phyloP scores from a whole-genome alignment of 768 basidiomycete species.

The Phlegmacium glaucopus region DNA sequence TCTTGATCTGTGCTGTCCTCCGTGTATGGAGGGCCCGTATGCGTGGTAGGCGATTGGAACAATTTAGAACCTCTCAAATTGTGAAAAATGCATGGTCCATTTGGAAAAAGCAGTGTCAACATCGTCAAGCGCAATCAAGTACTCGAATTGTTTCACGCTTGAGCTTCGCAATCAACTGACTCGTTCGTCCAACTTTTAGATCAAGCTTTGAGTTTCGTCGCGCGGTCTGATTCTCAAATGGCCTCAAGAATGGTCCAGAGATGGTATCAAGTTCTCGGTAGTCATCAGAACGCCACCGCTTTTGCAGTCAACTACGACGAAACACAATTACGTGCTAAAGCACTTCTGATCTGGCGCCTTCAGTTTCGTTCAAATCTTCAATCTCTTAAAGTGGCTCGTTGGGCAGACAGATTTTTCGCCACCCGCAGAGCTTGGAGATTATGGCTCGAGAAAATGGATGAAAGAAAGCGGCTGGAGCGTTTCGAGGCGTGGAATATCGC shows the following conservation, averaged over 20 bases:
- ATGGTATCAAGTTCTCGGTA: slow-evolving; percentile 20
- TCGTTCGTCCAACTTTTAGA: slow-evolving; percentile 7
- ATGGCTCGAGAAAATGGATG: slow-evolving; percentile 21
- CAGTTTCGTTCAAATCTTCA: slow-evolving; percentile 17
- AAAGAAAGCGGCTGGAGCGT: slow-evolving; percentile 19
- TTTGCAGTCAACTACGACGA: slow-evolving; percentile 21
- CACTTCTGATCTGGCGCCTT: slow-evolving; percentile 21
- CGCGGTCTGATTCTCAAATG: slow-evolving; percentile 14
- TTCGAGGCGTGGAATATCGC: slow-evolving; percentile 17
- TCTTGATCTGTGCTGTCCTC: slow-evolving; percentile 21
- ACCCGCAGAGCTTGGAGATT: slow-evolving; percentile 20
- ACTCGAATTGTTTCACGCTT: not conserved
- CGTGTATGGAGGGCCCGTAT: slow-evolving; percentile 27
- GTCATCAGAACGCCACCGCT: slow-evolving; percentile 17
- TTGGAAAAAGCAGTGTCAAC: slow-evolving; percentile 18
- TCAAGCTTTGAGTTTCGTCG: slow-evolving; percentile 16
- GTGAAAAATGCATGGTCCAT: slow-evolving; percentile 14
- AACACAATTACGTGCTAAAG: slow-evolving; percentile 14
- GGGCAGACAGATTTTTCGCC: slow-evolving; percentile 22
- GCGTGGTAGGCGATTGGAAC: slow-evolving; percentile 20
- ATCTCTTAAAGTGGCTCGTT: slow-evolving; percentile 21
- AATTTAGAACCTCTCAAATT: slow-evolving; percentile 12
- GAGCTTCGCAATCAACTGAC: too few relatives aligned
- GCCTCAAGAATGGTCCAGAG: slow-evolving; percentile 9
- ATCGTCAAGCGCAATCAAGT: slow-evolving; percentile 18